phyloP scores from a whole-genome alignment of 73 alveolate genomes.

The Chromera velia region DNA sequence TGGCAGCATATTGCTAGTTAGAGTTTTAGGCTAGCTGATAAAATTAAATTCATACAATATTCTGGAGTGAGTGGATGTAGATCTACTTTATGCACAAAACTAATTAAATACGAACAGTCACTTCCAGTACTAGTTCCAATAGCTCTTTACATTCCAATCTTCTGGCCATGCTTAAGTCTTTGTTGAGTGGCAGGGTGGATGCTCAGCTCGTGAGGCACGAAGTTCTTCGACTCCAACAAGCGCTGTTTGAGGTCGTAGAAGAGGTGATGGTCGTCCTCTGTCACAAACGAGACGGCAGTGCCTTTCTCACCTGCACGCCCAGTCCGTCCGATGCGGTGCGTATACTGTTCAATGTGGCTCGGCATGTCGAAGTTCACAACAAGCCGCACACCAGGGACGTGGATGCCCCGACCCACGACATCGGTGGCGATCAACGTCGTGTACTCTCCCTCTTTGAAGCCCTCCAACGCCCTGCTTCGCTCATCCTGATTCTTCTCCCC shows the following conservation, averaged over 20 bases:
- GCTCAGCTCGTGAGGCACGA: no score
- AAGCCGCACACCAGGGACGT: slow-evolving; percentile 71
- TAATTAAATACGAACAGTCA: no score
- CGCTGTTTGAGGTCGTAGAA: neutral
- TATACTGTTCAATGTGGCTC: slow-evolving; percentile 59
- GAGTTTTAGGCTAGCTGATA: no score
- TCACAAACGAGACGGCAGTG: neutral
- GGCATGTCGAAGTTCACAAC: slow-evolving; percentile 89
- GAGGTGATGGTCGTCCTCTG: neutral
- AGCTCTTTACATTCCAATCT: no score
- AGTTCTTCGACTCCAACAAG: no score
- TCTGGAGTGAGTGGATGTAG: no score
- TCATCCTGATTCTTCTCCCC: slow-evolving; percentile 51
- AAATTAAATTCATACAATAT: no score
- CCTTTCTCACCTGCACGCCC: slow-evolving; percentile 2
- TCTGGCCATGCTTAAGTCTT: no score
- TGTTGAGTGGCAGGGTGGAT: no score
- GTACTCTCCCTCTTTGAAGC: slow-evolving; percentile 61
- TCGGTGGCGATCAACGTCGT: slow-evolving; percentile 65
- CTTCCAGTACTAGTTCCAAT: no score
- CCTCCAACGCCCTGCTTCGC: slow-evolving; percentile 54
- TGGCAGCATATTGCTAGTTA: no score
- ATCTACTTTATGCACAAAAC: no score
- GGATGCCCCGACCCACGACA: slow-evolving; percentile 73
- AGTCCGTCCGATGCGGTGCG: neutral